Evolutionary conservation across 2,329 filamentous ascomycete species (phyloP), one percentile per base, ranked within the genome.

Genomic region (Fusarium foetens): DNA sequence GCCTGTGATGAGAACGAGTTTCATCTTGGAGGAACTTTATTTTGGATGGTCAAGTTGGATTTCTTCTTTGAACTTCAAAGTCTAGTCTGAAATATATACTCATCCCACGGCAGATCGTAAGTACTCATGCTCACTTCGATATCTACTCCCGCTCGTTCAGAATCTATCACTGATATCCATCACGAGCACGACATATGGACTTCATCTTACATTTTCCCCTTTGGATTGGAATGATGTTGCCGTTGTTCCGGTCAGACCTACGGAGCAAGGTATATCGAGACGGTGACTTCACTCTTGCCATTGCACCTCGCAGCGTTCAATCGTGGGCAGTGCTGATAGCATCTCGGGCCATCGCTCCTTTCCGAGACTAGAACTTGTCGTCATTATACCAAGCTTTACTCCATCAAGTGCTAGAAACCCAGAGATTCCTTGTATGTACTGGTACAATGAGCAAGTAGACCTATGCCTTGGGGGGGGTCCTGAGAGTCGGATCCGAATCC

Each of bases 1-100:
- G 27, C 27, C 38, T 33, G 52, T 3, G 38, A 55, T 1, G 3
- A 55, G 16, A 33, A 43, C 3, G 3, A 11, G 5, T 12, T 55
- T 55, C 52, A 55, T 55, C 16, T 21, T 33, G 8, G 3, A 5
- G n/a, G 2, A 33, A 3, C 1, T 9, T 12, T 29, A 0, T 16
- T 3, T 41, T 2, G 2, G 21, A 19, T 23, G 8, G 8, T 31
- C 1, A 2, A n/a, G 0, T 17, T 21, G 0, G 2, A 29, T 3
- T 16, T 0, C 23, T 21, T 8, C 4, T 6, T 21, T 16, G 5
- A n/a, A 33, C 13, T 3, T 8, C 5, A 6, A 8, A 38, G 8
- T 0, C 12, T 31, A 23, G n/a, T 33, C 21, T 21, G 5, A 3
- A 8, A 54, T 54, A 54, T 54, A 54, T 54, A 54, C 36, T 36